Conservation (phyloP, 805 yeast species). For the Candida ponderosae region DNA sequence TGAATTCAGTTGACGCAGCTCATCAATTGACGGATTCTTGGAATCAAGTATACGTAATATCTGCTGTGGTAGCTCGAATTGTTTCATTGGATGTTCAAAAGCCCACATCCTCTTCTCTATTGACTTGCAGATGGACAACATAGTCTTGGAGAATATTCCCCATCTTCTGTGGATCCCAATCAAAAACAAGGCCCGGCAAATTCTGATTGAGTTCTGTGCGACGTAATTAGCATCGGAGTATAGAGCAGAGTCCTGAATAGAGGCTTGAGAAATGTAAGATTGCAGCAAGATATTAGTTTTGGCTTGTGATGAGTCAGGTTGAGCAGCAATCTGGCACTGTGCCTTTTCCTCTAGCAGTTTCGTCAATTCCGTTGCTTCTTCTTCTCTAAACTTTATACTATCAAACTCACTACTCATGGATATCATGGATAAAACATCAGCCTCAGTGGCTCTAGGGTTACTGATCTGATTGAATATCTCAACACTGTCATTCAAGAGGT, state of each 20-base stretch:
- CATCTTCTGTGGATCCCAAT: conserved; percentile 85
- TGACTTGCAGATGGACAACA: conserved; percentile 78
- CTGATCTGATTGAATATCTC: conserved; percentile 85
- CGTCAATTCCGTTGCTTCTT: conserved; percentile 71
- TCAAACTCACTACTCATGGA: conserved; percentile 94
- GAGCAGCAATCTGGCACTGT: conserved; percentile 80
- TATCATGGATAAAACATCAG: conserved; percentile 81
- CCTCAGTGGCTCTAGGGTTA: conserved; percentile 82
- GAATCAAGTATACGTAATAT: conserved; percentile 54
- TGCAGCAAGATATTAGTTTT: conserved; percentile 86
- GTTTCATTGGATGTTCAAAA: conserved; percentile 82
- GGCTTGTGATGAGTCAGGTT: conserved; percentile 66
- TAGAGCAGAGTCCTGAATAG: conserved; percentile 71
- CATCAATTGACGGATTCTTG: conserved; percentile 63
- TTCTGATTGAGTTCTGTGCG: conserved; percentile 92
- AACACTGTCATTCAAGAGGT: conserved; percentile 73
- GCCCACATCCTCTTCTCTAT: conserved; percentile 85
- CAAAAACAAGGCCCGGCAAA: conserved; percentile 82
- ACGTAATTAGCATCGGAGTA: conserved; percentile 85
- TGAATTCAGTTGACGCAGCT: conserved; percentile 62
- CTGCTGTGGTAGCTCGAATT: conserved; percentile 70
- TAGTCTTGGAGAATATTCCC: conserved; percentile 72
- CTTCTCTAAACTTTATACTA: conserved; percentile 79
- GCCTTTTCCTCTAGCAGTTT: conserved; percentile 48
- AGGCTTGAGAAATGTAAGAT: conserved; percentile 73